Conservation (phyloP, 768 basidiomycete species). For the Cystoderma amianthinum region DNA sequence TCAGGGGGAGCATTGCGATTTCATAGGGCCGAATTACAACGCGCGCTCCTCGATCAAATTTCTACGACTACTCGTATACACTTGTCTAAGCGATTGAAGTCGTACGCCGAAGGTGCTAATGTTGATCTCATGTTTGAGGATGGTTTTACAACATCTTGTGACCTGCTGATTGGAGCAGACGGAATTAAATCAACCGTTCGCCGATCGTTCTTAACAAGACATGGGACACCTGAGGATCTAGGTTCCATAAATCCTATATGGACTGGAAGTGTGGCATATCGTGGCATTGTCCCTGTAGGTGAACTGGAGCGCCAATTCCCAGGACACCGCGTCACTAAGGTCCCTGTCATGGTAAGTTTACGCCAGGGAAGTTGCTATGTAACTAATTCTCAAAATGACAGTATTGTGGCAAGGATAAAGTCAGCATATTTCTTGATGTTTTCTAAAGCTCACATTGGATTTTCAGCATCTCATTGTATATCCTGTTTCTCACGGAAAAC, state of each 20-base stretch:
- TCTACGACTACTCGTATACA: background rate
- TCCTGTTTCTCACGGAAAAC: slow-evolving; percentile 20
- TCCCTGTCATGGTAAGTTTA: background rate
- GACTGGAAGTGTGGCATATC: background rate
- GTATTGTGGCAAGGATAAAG: background rate
- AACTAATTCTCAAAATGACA: background rate
- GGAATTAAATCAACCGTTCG: background rate
- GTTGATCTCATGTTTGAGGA: slow-evolving; percentile 1
- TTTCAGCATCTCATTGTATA: slow-evolving; percentile 24
- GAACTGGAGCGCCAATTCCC: no score
- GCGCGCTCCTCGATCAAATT: background rate
- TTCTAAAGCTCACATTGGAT: background rate
- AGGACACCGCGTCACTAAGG: background rate
- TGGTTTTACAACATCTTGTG: background rate
- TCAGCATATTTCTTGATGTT: background rate
- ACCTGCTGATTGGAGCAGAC: slow-evolving; percentile 1
- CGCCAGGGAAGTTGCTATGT: background rate
- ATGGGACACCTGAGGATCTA: background rate
- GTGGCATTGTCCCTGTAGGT: background rate
- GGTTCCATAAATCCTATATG: slow-evolving; percentile 1
- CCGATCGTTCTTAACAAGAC: background rate
- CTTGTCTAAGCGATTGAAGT: background rate
- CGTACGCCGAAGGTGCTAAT: background rate
- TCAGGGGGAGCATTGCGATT: background rate
- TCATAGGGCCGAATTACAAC: background rate